Conservation (phyloP, 371 early-diverging fungal species). For the Entomophthora muscae region DNA sequence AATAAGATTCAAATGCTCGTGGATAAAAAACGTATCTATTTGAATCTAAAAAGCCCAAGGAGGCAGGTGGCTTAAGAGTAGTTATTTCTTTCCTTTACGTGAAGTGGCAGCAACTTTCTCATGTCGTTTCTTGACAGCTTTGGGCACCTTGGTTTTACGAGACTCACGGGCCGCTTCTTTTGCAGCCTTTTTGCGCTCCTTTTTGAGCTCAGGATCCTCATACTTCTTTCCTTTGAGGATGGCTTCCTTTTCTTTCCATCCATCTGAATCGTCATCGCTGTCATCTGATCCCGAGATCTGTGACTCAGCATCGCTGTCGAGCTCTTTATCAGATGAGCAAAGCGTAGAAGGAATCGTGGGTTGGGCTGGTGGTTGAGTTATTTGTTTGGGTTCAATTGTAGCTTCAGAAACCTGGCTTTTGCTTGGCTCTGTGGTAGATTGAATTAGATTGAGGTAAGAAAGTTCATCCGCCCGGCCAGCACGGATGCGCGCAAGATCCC, state of each 20-base stretch:
- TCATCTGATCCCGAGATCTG: slow-evolving; percentile 14
- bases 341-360: neutral
- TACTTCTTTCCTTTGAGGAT: slow-evolving; percentile 42
- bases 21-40: too few relatives aligned
- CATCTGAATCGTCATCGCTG: slow-evolving; percentile 22
- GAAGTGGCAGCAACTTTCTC: slow-evolving; percentile 22
- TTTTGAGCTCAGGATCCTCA: slow-evolving; percentile 77
- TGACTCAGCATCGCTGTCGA: neutral
- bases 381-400: neutral
- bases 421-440: neutral
- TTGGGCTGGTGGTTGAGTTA: neutral
- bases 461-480: slow-evolving; percentile 54
- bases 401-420: neutral
- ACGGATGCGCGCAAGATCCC: slow-evolving; percentile 57
- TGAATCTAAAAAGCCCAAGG: too few relatives aligned
- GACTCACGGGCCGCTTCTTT: slow-evolving; percentile 83
- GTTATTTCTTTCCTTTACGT: slow-evolving; percentile 1
- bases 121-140: slow-evolving; percentile 86
- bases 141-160: slow-evolving; percentile 84
- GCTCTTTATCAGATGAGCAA: neutral
- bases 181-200: slow-evolving; percentile 59
- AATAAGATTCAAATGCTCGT: too few relatives aligned
- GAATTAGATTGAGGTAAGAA: slow-evolving; percentile 8
- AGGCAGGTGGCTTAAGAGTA: too few relatives aligned
- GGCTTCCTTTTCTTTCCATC: slow-evolving; percentile 19